Base-by-base conservation (phyloP, 2,329 filamentous ascomycete species). In the Xylaria sp. region DNA sequence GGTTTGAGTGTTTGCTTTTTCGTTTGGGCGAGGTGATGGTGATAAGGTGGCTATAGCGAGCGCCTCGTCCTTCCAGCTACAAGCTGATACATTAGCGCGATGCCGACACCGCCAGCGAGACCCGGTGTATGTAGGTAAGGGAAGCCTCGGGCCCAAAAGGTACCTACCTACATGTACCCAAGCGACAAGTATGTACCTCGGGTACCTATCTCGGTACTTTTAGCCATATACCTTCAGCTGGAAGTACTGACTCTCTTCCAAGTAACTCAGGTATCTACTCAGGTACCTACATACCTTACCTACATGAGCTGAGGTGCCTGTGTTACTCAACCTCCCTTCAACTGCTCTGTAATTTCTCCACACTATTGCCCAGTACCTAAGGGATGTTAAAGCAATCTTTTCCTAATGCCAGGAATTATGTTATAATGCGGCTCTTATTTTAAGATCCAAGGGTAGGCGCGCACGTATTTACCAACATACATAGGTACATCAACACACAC, bases 31-130 rank as follows among this genome's bases (percentile, higher is more conserved):
- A 50, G 32, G 39, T 43, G 46, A 64, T 62, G 46, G 60, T 62
- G 62, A 55, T 66, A 30, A 66, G 53, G 58, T 39, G 28, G 20
- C 25, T 52, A 32, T 60, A 41, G 23, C 30, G 61, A 50, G 45
- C 43, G 66, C 20, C 52, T 62, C 48, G 53, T 61, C 32, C 52
- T 39, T 39, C 8, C 8, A 39, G 50, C 50, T 55, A 12, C 28
- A 52, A 52, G n/a, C 18, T 23, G 20, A 36, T n/a, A 36, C 12
- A 23, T 55, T 36, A 36, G 50, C 50, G 50, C 30, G 30, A 53
- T 32, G 48, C 48, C 15, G 8, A 30, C 18, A n/a, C n/a, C n/a
- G n/a, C n/a, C n/a, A n/a, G n/a, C n/a, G n/a, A n/a, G n/a, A n/a
- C n/a, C n/a, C n/a, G n/a, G n/a, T n/a, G n/a, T n/a, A n/a, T n/a